These are phyloP conservation scores for Penicillium desertorum DNA, from an alignment of 495 filamentous ascomycete genomes.

Conservation along the genomic window DNA sequence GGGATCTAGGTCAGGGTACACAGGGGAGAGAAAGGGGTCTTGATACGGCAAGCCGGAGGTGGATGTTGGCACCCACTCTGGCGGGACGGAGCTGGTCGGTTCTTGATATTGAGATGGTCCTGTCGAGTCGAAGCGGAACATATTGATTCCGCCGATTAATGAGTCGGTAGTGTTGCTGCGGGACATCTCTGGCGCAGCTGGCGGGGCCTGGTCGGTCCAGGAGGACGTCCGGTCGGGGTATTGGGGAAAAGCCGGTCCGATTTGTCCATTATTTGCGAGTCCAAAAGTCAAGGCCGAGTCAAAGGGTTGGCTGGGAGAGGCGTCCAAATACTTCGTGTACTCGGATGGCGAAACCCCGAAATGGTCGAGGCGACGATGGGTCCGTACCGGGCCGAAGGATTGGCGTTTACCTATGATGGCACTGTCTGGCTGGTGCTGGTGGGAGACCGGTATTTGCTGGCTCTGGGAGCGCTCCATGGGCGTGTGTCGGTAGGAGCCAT, in stretches of 20 bases:
- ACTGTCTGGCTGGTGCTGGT: constrained; percentile 32
- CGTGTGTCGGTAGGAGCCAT: constrained; percentile 35
- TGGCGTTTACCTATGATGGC: constrained; percentile 32
- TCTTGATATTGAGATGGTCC: constrained; percentile 35
- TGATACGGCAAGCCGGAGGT: constrained; percentile 30
- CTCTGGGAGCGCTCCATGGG: constrained; percentile 49
- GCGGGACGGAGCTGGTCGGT: constrained; percentile 31
- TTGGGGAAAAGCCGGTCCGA: constrained; percentile 22
- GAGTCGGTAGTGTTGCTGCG: constrained; percentile 47
- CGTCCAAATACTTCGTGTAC: constrained; percentile 42
- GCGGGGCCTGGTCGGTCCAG: constrained; percentile 23
- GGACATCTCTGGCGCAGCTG: constrained; percentile 43
- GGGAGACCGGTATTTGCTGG: constrained; percentile 43
- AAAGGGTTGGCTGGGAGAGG: constrained; percentile 24
- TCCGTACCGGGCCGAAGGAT: constrained; percentile 36
- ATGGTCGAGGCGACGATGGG: constrained; percentile 35
- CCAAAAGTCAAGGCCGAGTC: constrained; percentile 33
- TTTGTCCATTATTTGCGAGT: constrained; percentile 32
- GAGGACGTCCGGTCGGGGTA: constrained; percentile 25
- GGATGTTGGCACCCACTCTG: constrained; percentile 38
- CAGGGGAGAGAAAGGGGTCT: constrained; percentile 29
- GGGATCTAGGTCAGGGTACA: constrained; percentile 34
- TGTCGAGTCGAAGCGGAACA: constrained; percentile 45
- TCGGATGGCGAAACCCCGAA: constrained; percentile 47
- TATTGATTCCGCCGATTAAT: constrained; percentile 45